Evolutionary conservation across 2,329 filamentous ascomycete species (phyloP).

Genomic region (Aotearoamyces nothofagi): DNA sequence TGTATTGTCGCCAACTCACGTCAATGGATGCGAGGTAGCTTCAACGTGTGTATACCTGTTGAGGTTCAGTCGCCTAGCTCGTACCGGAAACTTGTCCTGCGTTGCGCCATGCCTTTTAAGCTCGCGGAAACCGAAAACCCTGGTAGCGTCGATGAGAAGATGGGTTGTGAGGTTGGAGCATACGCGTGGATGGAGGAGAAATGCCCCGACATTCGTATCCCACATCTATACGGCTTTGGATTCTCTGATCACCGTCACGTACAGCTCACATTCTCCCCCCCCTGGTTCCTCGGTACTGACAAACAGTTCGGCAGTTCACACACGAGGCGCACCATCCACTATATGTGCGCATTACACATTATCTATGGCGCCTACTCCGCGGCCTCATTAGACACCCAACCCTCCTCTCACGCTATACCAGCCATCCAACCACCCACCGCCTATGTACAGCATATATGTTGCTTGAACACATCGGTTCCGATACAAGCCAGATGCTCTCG

Average conservation of each 20-base stretch:
- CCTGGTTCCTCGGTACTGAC: too few relatives aligned
- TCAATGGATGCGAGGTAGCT: slow-evolving; percentile 20
- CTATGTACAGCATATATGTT: too few relatives aligned
- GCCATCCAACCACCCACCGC: too few relatives aligned
- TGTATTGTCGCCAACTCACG: slow-evolving; percentile 11
- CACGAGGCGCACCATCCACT: too few relatives aligned
- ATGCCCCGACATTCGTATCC: slow-evolving; percentile 22
- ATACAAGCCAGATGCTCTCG: slow-evolving; percentile 15
- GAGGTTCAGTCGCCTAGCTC: slow-evolving; percentile 5
- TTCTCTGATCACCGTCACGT: slow-evolving; percentile 13
- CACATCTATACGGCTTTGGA: slow-evolving; percentile 20
- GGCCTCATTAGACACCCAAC: too few relatives aligned
- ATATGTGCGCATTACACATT: too few relatives aligned
- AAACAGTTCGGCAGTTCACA: too few relatives aligned
- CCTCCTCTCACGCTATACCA: too few relatives aligned
- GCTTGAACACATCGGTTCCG: too few relatives aligned
- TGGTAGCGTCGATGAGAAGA: slow-evolving; percentile 27
- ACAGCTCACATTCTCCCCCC: too few relatives aligned
- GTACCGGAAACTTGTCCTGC: slow-evolving; percentile 12
- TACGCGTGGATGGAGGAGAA: slow-evolving; percentile 24
- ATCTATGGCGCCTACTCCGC: too few relatives aligned
- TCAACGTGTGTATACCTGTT: slow-evolving; percentile 22
- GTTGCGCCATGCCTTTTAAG: slow-evolving; percentile 21
- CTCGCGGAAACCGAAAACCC: slow-evolving; percentile 22
- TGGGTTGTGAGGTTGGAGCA: slow-evolving; percentile 23